Base-by-base conservation (phyloP, 768 basidiomycete species). In the Termitomyces sp. region DNA sequence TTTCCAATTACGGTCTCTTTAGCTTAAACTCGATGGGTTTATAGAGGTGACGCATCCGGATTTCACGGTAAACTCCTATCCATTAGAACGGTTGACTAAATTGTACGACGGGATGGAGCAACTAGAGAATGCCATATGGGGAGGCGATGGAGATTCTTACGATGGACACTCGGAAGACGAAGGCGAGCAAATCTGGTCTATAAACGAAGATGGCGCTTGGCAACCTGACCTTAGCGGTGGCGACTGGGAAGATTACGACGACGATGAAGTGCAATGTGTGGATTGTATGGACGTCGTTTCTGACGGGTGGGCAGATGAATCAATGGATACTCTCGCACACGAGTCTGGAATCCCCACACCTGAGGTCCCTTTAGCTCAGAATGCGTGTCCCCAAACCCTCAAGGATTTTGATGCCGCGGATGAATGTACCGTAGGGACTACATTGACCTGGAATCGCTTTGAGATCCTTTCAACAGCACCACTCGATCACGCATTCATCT, bases 21-120 rank as follows among this genome's bases (percentile, higher is more conserved):
- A 92, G 90, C 77, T 93, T n/a, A 77, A 81, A 52, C 72, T 87
- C 29, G 86, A 93, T 60, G 92, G 92, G 14, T 80, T 79, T 5
- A 80, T 90, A 26, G 83, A 88, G 64, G 79, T 96, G 39, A 83
- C 80, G 31, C 80, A 93, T 58, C 85, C 92, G 14, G 82, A 85
- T 63, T 76, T 75, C 48, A 68, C 72, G 13, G 69, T 72, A 2
- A 70, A 70, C 20, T 68, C 74, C 12, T 84, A 90, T 55, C 82
- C 87, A 3, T 67, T 94, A 52, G 77, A 85, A 55, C 81, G 86
- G 24, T 69, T 95, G 48, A 91, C 88, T 10, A 80, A 85, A 61
- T 71, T 97, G 39, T 86, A 90, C 60, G 93, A 94, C 70, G 88
- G 87, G 24, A 76, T 89, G 39, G 92, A 93, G 53, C 90, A 90